Evolutionary conservation across 805 yeast species (phyloP).

Genomic region (Zygoascus flipseniorum): DNA sequence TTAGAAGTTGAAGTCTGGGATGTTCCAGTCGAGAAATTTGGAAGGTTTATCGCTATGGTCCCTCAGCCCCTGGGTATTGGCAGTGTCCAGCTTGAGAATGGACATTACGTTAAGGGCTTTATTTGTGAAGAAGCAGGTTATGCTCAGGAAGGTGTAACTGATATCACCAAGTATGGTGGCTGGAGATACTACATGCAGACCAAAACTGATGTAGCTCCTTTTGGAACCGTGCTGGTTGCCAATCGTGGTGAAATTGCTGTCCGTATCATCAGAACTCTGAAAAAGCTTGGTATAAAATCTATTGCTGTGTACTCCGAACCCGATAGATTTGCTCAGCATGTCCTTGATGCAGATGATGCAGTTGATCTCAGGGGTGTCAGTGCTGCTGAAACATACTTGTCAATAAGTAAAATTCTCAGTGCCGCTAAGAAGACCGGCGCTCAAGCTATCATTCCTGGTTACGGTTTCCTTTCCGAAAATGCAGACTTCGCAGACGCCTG

Average conservation of each 20-base stretch:
- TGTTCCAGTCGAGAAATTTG: slow-evolving; percentile 69
- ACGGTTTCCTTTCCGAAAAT: slow-evolving; percentile 92
- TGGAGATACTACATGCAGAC: slow-evolving; percentile 56
- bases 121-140: slow-evolving; percentile 92
- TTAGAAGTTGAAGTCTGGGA: slow-evolving; percentile 79
- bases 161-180: slow-evolving; percentile 82
- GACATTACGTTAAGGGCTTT: slow-evolving; percentile 84
- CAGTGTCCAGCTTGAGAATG: slow-evolving; percentile 71
- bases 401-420: slow-evolving; percentile 71
- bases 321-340: slow-evolving; percentile 85
- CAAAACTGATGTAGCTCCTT: slow-evolving; percentile 46
- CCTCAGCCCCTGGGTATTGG: slow-evolving; percentile 97
- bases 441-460: slow-evolving; percentile 96
- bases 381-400: slow-evolving; percentile 86
- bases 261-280: slow-evolving; percentile 80
- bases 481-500: slow-evolving; percentile 93
- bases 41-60: slow-evolving; percentile 76
- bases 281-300: slow-evolving; percentile 65
- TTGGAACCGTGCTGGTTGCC: slow-evolving; percentile 82
- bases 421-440: slow-evolving; percentile 82
- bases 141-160: slow-evolving; percentile 57
- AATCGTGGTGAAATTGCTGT: slow-evolving; percentile 98
- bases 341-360: slow-evolving; percentile 70
- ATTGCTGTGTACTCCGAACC: slow-evolving; percentile 89
- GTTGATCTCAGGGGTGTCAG: slow-evolving; percentile 70